phyloP scores from a whole-genome alignment of 1,139 yeast species.

The Hansenula sp. region DNA sequence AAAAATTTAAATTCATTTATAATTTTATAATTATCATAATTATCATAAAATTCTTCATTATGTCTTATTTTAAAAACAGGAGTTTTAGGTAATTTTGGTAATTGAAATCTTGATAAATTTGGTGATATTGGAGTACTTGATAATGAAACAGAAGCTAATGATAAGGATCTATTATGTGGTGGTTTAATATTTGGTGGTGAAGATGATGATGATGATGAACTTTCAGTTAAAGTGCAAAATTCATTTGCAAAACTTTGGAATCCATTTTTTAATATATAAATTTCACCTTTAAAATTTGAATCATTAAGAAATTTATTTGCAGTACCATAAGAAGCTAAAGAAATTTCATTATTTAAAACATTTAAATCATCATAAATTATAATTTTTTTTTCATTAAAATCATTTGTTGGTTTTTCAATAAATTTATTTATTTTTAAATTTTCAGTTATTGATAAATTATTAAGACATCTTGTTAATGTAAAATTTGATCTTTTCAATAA shows the following conservation, averaged over 20 bases:
- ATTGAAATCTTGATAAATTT: conserved; percentile 31
- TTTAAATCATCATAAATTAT: conserved; percentile 30
- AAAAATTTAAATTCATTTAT: conserved; percentile 21
- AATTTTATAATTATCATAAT: conserved; percentile 26
- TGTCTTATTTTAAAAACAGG: conserved; percentile 38
- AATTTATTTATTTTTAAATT: conserved; percentile 23
- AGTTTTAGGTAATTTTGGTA: conserved; percentile 24
- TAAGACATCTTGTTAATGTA: conserved; percentile 42
- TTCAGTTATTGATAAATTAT: conserved; percentile 31
- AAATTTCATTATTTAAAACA: conserved; percentile 23
- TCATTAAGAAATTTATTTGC: conserved; percentile 41
- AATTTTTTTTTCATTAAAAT: too few species aligned
- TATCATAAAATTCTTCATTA: conserved; percentile 37
- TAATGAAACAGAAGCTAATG: conserved; percentile 14
- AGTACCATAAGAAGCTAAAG: conserved; percentile 41
- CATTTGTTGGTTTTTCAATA: conserved; percentile 9
- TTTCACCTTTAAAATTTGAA: conserved; percentile 26
- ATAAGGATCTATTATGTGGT: conserved; percentile 16
- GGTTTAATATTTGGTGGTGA: conserved; percentile 1
- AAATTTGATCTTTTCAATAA: conserved; percentile 65
- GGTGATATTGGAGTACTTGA: conserved; percentile 24
- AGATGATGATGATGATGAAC: conserved; percentile 9
- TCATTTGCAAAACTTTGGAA: conserved; percentile 26
- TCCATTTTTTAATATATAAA: conserved; percentile 32
- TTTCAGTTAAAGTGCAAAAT: conserved; percentile 23